Percentiles rank a stretch among this genome's conserved stretches.
Conservation (phyloP, 345 rosid species). For the Gynandropsis gynandra region DNA sequence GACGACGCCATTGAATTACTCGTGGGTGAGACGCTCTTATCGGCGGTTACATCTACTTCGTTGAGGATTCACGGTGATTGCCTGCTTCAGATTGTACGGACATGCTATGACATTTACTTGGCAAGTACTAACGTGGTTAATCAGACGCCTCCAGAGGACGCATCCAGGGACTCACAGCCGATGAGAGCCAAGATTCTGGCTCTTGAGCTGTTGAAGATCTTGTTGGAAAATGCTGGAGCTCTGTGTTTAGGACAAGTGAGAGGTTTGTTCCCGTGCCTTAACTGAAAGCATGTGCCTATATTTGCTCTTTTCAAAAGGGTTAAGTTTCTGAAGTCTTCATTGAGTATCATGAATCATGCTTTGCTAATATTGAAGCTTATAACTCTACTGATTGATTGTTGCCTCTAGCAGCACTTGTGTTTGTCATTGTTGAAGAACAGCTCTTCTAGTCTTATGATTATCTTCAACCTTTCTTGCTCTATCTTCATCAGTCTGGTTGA, state of each 20-base stretch:
- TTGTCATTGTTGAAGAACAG: constrained; percentile 92
- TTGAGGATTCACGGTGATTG: constrained; percentile 87
- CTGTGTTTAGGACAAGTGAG: constrained; percentile 92
- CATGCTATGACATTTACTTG: constrained; percentile 84
- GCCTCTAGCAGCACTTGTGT: constrained; percentile 80
- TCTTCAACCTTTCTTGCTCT: constrained; percentile 99
- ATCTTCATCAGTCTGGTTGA: constrained; percentile 92
- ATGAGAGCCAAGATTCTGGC: constrained; percentile 99
- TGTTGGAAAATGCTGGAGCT: constrained; percentile 98
- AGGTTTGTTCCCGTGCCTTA: constrained; percentile 38
- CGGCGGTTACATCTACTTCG: constrained; percentile 81
- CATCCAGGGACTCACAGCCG: constrained; percentile 70
- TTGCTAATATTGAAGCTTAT: neutral
- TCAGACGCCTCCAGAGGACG: constrained; percentile 92
- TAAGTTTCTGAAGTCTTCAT: neutral
- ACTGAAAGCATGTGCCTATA: constrained; percentile 8
- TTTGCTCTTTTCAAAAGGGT: constrained; percentile 14
- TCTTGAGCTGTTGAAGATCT: constrained; percentile 86
- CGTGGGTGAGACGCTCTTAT: constrained; percentile 64
- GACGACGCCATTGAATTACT: constrained; percentile 77
- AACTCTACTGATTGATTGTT: constrained; percentile 14
- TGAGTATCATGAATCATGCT: neutral
- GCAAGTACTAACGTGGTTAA: constrained; percentile 92
- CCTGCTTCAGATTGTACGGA: constrained; percentile 73
- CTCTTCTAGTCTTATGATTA: constrained; percentile 86